These are phyloP conservation scores for Yamadazyma songkhlaensis DNA, from an alignment of 1,139 yeast species.

Conservation along the genomic window DNA sequence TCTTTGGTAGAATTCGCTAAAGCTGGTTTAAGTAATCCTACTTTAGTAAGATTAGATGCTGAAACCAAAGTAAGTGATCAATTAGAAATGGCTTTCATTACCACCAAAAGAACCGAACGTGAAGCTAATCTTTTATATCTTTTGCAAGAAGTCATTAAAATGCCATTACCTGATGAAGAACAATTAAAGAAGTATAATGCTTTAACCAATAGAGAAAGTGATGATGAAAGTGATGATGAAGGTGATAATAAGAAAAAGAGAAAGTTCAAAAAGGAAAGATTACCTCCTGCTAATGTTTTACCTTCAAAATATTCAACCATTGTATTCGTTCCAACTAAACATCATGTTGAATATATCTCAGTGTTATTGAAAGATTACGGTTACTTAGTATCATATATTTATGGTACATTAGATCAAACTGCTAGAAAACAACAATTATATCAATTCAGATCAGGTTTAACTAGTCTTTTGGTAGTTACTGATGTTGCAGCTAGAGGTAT, in stretches of 20 bases:
- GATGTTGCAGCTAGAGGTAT: constrained; percentile 99
- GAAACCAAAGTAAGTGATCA: constrained; percentile 88
- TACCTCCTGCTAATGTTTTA: constrained; percentile 76
- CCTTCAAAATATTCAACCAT: constrained; percentile 88
- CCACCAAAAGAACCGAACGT: constrained; percentile 80
- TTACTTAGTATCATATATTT: constrained; percentile 82
- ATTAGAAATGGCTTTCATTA: constrained; percentile 83
- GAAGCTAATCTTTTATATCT: constrained; percentile 81
- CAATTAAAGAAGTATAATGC: constrained; percentile 52
- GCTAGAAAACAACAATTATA: constrained; percentile 90
- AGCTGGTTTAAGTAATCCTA: constrained; percentile 92
- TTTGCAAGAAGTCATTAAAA: constrained; percentile 78
- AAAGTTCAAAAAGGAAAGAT: constrained; percentile 50
- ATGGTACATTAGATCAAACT: constrained; percentile 91
- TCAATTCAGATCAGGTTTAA: constrained; percentile 79
- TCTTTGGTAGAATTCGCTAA: constrained; percentile 94
- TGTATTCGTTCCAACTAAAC: constrained; percentile 93
- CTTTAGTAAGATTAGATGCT: constrained; percentile 86
- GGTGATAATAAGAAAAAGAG: constrained; percentile 32
- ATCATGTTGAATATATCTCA: constrained; percentile 91
- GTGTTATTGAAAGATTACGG: constrained; percentile 71
- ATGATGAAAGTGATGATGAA: constrained; percentile 44
- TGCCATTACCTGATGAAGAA: constrained; percentile 75
- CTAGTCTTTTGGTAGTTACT: constrained; percentile 86
- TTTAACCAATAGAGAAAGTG: constrained; percentile 44